Conservation (phyloP, 495 filamentous ascomycete species). For the Penicillium herquei region DNA sequence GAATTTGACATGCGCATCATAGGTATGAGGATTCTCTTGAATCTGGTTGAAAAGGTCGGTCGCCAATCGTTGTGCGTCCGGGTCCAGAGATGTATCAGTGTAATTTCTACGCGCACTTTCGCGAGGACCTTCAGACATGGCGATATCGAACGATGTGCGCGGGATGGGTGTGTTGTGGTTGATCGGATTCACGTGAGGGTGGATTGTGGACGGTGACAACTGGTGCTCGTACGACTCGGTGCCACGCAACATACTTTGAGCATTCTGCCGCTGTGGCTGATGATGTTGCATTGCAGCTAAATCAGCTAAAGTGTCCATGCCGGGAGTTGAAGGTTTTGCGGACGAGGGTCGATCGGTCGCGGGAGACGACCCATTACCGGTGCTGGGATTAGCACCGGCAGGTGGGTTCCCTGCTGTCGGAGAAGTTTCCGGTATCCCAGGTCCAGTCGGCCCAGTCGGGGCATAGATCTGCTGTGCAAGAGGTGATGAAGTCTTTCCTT, state of each 20-base stretch:
- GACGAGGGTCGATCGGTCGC: slow-evolving; percentile 31
- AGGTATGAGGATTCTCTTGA: slow-evolving; percentile 60
- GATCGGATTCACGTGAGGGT: slow-evolving; percentile 48
- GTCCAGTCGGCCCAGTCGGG: slow-evolving; percentile 19
- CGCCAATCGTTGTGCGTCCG: slow-evolving; percentile 52
- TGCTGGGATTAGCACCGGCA: slow-evolving; percentile 26
- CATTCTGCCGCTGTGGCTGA: slow-evolving; percentile 50
- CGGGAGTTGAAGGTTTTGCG: slow-evolving; percentile 54
- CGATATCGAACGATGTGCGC: slow-evolving; percentile 55
- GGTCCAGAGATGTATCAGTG: slow-evolving; percentile 49
- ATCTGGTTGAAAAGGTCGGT: slow-evolving; percentile 54
- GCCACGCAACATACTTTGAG: slow-evolving; percentile 41
- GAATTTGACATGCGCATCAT: slow-evolving; percentile 62
- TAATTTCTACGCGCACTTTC: slow-evolving; percentile 49
- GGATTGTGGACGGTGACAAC: slow-evolving; percentile 48
- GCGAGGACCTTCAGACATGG: slow-evolving; percentile 54
- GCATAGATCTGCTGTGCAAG: slow-evolving; percentile 43
- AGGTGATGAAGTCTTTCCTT: slow-evolving; percentile 41
- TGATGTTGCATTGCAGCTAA: slow-evolving; percentile 66
- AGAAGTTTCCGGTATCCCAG: slow-evolving; percentile 33
- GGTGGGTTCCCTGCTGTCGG: slow-evolving; percentile 25
- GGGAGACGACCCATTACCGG: slow-evolving; percentile 30
- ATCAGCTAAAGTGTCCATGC: slow-evolving; percentile 67
- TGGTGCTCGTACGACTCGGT: slow-evolving; percentile 48
- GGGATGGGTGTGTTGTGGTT: slow-evolving; percentile 50